Evolutionary conservation across 495 filamentous ascomycete species (phyloP).

Genomic region (Aspergillus coremiiformis): DNA sequence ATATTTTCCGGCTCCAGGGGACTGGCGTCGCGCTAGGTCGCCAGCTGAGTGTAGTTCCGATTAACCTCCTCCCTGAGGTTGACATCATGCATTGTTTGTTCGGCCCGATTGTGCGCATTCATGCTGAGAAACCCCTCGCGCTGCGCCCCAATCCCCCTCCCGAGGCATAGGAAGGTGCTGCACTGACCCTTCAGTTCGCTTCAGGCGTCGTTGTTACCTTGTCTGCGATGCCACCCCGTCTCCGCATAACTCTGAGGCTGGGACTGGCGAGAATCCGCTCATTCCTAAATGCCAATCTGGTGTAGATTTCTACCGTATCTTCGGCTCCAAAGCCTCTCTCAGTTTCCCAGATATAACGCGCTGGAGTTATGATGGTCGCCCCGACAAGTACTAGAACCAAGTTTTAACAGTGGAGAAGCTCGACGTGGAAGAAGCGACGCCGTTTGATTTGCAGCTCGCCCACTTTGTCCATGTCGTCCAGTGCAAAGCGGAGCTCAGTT

Average conservation of each 20-base stretch:
- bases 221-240: slow-evolving; percentile 45
- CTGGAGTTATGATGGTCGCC: slow-evolving; percentile 42
- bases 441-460: slow-evolving; percentile 49
- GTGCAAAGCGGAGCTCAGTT: slow-evolving; percentile 34
- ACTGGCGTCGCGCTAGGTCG: slow-evolving; percentile 37
- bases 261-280: slow-evolving; percentile 52
- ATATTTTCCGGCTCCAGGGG: slow-evolving; percentile 43
- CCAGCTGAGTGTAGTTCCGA: slow-evolving; percentile 44
- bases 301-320: slow-evolving; percentile 49
- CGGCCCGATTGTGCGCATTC: slow-evolving; percentile 44
- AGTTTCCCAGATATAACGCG: slow-evolving; percentile 50
- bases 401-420: slow-evolving; percentile 25
- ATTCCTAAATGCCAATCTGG: slow-evolving; percentile 31
- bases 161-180: slow-evolving; percentile 51
- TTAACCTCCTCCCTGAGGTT: slow-evolving; percentile 55
- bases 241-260: slow-evolving; percentile 48
- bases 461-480: slow-evolving; percentile 50
- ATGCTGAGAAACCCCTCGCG: slow-evolving; percentile 40
- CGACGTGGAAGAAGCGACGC: slow-evolving; percentile 28
- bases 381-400: slow-evolving; percentile 29
- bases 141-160: slow-evolving; percentile 30
- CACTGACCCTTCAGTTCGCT: slow-evolving; percentile 47
- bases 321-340: slow-evolving; percentile 46
- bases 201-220: slow-evolving; percentile 51
- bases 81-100: slow-evolving; percentile 53